Percentiles rank a stretch among this genome's conserved stretches.
Evolutionary conservation across 257 asterid species (phyloP).

Genomic region (Scutellaria baicalensis): DNA sequence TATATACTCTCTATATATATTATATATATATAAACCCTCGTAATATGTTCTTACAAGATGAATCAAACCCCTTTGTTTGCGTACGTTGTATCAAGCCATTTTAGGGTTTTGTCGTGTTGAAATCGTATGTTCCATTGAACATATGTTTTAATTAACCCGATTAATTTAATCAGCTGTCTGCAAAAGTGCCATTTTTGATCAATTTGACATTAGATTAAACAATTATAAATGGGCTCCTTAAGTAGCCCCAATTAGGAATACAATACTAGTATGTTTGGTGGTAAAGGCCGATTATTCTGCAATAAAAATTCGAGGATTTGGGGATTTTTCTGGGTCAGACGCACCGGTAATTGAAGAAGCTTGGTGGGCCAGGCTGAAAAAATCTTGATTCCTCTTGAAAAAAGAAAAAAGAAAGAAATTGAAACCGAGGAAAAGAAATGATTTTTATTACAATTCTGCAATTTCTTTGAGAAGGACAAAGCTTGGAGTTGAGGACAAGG

Average conservation of each 20-base stretch:
- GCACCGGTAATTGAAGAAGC: slow-evolving; percentile 24
- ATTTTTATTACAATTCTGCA: background rate
- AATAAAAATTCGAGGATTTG: slow-evolving; percentile 5
- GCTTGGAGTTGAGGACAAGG: slow-evolving; percentile 26
- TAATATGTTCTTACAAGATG: too few species aligned
- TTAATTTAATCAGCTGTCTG: background rate
- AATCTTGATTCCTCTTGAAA: background rate
- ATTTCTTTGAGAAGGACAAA: slow-evolving; percentile 9
- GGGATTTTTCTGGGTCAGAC: slow-evolving; percentile 1
- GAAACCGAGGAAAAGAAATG: background rate
- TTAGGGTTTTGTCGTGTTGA: too few species aligned
- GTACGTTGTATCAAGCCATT: too few species aligned
- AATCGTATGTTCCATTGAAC: background rate
- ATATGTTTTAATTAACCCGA: background rate
- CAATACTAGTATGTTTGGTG: background rate
- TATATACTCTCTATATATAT: too few species aligned
- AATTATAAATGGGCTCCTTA: background rate
- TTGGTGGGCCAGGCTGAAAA: slow-evolving; percentile 10
- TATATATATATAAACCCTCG: too few species aligned
- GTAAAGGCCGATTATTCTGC: slow-evolving; percentile 1
- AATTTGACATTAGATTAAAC: background rate
- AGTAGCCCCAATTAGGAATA: background rate
- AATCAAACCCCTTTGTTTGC: too few species aligned
- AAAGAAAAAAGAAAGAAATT: background rate
- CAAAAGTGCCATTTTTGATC: background rate